Conservation (phyloP, 768 basidiomycete species). For the Mycena kentingensis region DNA sequence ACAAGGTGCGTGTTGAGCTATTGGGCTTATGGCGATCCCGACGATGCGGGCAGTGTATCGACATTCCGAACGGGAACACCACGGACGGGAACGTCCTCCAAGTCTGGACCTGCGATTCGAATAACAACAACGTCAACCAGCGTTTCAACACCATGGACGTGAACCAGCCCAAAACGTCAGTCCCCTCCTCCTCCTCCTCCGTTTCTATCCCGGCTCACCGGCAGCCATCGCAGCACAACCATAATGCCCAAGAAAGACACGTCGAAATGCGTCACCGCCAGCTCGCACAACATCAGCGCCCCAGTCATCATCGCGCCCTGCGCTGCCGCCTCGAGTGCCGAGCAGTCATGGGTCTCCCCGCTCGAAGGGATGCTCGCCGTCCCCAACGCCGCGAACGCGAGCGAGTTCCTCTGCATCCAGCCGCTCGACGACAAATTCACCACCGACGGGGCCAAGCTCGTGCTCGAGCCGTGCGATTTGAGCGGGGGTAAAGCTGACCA, state of each 20-base stretch:
- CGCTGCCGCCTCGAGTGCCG: background rate
- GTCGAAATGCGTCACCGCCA: constrained; percentile 9
- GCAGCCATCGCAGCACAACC: too few species aligned
- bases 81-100: constrained; percentile 11
- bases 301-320: constrained; percentile 8
- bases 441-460: constrained; percentile 2
- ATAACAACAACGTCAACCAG: constrained; percentile 11
- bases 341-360: background rate
- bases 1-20: constrained; percentile 6
- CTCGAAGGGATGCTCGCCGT: background rate
- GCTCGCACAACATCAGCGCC: background rate
- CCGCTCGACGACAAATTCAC: background rate
- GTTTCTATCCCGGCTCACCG: background rate
- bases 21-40: background rate
- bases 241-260: constrained; percentile 2
- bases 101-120: constrained; percentile 15
- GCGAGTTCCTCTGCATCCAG: background rate
- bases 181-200: background rate
- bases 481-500: background rate
- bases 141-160: constrained; percentile 1
- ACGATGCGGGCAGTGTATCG: constrained; percentile 7
- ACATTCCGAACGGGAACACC: constrained; percentile 11
- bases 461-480: constrained; percentile 1
- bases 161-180: constrained; percentile 4
- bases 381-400: background rate